Percentiles rank a stretch among this genome's conserved stretches.
These are phyloP conservation scores for Cutaneotrichosporon sp. DNA, from an alignment of 1,284 basidiomycete genomes.

Conservation along the genomic window DNA sequence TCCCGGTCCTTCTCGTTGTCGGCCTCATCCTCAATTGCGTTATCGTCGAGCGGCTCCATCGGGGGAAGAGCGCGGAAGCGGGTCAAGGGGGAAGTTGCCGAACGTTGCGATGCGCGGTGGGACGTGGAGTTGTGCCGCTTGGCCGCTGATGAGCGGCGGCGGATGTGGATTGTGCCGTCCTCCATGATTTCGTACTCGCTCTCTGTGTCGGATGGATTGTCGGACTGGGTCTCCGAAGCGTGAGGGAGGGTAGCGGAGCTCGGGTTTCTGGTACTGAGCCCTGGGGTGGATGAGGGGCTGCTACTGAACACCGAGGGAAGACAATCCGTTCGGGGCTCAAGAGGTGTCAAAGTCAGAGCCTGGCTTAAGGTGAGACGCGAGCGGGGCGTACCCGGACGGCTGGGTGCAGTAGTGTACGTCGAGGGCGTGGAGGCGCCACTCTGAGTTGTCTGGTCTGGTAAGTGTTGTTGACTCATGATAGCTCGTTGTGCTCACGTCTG, in stretches of 20 bases:
- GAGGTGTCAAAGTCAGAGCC: background rate
- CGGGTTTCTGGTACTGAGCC: background rate
- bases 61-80: background rate
- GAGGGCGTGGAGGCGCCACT: background rate
- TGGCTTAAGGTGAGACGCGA: background rate
- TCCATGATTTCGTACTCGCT: background rate
- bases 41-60: background rate
- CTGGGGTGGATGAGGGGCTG: background rate
- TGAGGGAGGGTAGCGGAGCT: background rate
- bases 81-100: background rate
- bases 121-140: background rate
- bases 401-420: background rate
- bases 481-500: too few species aligned
- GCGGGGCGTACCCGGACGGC: background rate
- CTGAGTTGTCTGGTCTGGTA: too few species aligned
- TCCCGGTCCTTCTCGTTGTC: background rate
- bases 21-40: background rate
- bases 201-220: too few species aligned
- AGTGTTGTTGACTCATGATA: too few species aligned
- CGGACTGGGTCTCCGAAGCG: background rate
- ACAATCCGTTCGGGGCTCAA: background rate
- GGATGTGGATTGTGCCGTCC: background rate
- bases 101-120: background rate
- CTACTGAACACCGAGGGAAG: background rate
- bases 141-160: constrained; percentile 2